A percentile compares a stretch with the other conserved stretches of the same genome.
These are phyloP conservation scores for Bipolaris cookei DNA, from an alignment of 2,329 filamentous ascomycete genomes.

Conservation along the genomic window DNA sequence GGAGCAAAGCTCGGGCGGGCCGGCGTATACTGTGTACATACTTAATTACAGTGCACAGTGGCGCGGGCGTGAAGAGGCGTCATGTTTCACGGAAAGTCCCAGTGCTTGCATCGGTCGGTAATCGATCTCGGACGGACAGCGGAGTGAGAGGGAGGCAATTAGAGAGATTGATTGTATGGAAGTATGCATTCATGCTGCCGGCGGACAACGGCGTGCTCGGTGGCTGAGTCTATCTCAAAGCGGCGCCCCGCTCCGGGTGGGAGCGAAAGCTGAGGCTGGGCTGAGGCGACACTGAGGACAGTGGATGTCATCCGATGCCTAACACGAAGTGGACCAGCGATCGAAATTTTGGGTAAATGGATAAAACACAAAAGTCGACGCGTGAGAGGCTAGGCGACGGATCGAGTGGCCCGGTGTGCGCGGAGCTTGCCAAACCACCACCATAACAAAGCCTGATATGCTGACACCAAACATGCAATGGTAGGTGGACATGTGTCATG, in stretches of 20 bases:
- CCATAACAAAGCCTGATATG: constrained; percentile 3
- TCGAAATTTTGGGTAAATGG: constrained; percentile 22
- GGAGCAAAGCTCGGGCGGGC: not conserved
- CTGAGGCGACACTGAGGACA: constrained; percentile 4
- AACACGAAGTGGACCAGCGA: constrained; percentile 7
- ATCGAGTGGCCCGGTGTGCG: not conserved
- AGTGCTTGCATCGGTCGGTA: constrained; percentile 8
- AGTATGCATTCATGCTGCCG: constrained; percentile 16
- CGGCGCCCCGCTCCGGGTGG: constrained; percentile 3
- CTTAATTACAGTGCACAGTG: constrained; percentile 1
- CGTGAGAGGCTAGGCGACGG: not conserved
- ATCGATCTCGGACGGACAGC: not conserved
- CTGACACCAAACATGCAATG: constrained; percentile 3
- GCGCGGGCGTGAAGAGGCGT: not conserved
- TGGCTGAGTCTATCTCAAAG: constrained; percentile 9
- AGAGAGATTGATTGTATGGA: constrained; percentile 12
- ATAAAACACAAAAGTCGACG: constrained; percentile 13
- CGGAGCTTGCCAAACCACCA: not conserved
- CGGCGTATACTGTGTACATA: no score
- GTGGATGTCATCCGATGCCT: constrained; percentile 2
- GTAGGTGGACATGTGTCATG: constrained; percentile 7
- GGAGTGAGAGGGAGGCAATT: not conserved
- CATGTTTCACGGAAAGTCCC: constrained; percentile 5
- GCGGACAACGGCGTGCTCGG: not conserved
- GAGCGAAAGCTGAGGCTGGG: constrained; percentile 8